These are phyloP conservation scores for Lactifluus piperatus DNA, from an alignment of 768 basidiomycete species.

Conservation along the genomic window DNA sequence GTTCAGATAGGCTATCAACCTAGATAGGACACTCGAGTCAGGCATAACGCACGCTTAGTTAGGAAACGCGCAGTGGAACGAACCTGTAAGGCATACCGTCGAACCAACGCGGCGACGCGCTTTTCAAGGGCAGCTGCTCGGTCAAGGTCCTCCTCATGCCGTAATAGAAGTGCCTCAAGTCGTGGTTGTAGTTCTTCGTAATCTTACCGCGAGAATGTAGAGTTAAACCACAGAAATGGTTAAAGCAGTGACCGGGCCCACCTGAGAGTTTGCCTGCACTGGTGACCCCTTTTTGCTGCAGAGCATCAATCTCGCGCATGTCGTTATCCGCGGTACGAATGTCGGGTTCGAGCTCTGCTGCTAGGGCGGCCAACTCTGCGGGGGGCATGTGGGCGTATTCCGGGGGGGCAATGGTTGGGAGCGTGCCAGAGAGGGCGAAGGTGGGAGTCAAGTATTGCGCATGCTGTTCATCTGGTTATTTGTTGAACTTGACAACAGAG, in stretches of 20 bases:
- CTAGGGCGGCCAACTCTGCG: slow-evolving; percentile 59
- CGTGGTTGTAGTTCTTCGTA: slow-evolving; percentile 61
- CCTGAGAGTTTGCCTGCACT: slow-evolving; percentile 65
- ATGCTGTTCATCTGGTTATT: slow-evolving; percentile 66
- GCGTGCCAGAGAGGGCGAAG: slow-evolving; percentile 62
- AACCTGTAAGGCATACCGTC: slow-evolving; percentile 65
- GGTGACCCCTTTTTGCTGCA: slow-evolving; percentile 63
- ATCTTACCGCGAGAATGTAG: slow-evolving; percentile 29
- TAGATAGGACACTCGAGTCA: slow-evolving; percentile 23
- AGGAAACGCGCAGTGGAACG: slow-evolving; percentile 20
- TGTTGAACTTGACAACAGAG: neutral
- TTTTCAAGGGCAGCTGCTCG: slow-evolving; percentile 54
- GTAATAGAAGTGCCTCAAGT: slow-evolving; percentile 47
- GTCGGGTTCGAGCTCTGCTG: slow-evolving; percentile 76
- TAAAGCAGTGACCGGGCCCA: slow-evolving; percentile 20
- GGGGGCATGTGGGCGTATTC: slow-evolving; percentile 57
- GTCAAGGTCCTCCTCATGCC: slow-evolving; percentile 50
- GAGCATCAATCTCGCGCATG: slow-evolving; percentile 63
- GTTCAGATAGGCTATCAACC: slow-evolving; percentile 75
- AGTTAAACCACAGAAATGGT: neutral
- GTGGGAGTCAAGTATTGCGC: slow-evolving; percentile 65
- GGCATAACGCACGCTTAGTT: neutral
- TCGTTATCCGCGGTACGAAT: slow-evolving; percentile 77
- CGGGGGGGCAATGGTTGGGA: slow-evolving; percentile 36
- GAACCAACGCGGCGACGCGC: slow-evolving; percentile 55